phyloP scores from a whole-genome alignment of 164 flowering plant species.

The Vitis vinifera region ASM3070453v1 NC_081821.1:14853501-14854000 shows the following conservation, averaged over 20 bases:
- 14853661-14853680: not conserved
- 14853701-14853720: not conserved
- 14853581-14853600: not conserved
- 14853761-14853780: not conserved
- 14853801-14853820: too few relatives aligned
- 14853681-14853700: not conserved
- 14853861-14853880: too few relatives aligned
- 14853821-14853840: too few relatives aligned
- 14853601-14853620: not conserved
- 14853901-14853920: slow-evolving; percentile 65
- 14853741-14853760: not conserved
- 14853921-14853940: slow-evolving; percentile 86
- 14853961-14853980: slow-evolving; percentile 93
- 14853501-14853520: not conserved
- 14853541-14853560: too few relatives aligned
- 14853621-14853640: not conserved
- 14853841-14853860: too few relatives aligned
- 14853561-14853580: not conserved
- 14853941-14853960: slow-evolving; percentile 96
- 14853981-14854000: slow-evolving; percentile 97
- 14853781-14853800: not conserved
- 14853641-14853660: not conserved
- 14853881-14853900: too few relatives aligned
- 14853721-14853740: not conserved
- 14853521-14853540: too few relatives aligned